These are phyloP conservation scores for Panus rudis DNA, from an alignment of 768 basidiomycete genomes.

Conservation along the genomic window DNA sequence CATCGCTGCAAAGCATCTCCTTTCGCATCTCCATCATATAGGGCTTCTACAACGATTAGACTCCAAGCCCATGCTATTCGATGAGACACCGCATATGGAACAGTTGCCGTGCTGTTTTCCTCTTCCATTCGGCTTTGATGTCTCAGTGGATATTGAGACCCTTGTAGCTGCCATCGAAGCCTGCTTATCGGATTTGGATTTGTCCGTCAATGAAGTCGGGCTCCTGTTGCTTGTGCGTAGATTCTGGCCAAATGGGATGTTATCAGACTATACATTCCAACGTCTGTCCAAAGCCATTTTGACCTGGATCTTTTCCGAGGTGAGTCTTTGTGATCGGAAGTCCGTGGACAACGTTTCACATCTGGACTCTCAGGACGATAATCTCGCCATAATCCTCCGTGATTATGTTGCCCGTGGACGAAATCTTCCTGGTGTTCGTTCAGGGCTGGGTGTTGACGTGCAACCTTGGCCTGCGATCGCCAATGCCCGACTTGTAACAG, in stretches of 20 bases:
- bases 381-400: conserved; percentile 56
- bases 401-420: conserved; percentile 56
- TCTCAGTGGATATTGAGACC: conserved; percentile 65
- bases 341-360: background rate
- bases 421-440: conserved; percentile 58
- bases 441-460: conserved; percentile 25
- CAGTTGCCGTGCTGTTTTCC: conserved; percentile 50
- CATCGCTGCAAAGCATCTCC: conserved; percentile 40
- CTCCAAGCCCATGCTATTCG: conserved; percentile 27
- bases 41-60: conserved; percentile 54
- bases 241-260: conserved; percentile 69
- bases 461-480: conserved; percentile 48
- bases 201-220: conserved; percentile 69
- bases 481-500: conserved; percentile 26
- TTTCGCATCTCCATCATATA: conserved; percentile 54
- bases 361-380: conserved; percentile 46
- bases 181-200: conserved; percentile 61
- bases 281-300: conserved; percentile 53
- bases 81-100: conserved; percentile 25
- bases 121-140: conserved; percentile 63
- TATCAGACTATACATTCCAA: conserved; percentile 63
- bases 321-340: conserved; percentile 20
- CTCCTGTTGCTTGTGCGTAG: conserved; percentile 60
- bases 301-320: conserved; percentile 71
- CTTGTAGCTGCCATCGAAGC: conserved; percentile 67